phyloP scores from a whole-genome alignment of 495 filamentous ascomycete species.

The Daldinia bambusicola region DNA sequence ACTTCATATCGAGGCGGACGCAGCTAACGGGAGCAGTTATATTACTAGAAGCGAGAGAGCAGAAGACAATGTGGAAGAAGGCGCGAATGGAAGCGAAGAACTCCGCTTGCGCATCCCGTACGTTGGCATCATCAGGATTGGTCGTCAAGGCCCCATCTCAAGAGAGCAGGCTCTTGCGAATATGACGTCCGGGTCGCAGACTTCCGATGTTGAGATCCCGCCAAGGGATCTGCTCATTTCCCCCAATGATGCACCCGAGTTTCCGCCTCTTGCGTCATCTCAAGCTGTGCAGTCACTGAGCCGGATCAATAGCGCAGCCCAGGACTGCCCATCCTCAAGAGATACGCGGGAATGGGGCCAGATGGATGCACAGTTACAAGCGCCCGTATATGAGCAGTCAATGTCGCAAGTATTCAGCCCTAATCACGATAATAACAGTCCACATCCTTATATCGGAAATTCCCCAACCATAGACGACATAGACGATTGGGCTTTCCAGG shows the following conservation, averaged over 20 bases:
- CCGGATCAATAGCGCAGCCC: background rate
- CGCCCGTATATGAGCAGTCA: background rate
- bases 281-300: background rate
- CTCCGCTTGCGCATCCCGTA: constrained; percentile 42
- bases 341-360: background rate
- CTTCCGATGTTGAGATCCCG: background rate
- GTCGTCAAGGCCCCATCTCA: constrained; percentile 12
- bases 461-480: background rate
- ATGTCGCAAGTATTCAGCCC: background rate
- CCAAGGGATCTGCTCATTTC: background rate
- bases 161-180: background rate
- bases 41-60: constrained; percentile 1
- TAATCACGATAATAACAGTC: background rate
- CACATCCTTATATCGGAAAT: background rate
- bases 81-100: constrained; percentile 2
- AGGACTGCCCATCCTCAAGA: background rate
- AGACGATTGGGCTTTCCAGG: background rate
- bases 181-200: background rate
- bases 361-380: background rate
- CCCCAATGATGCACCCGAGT: background rate
- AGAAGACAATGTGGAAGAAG: constrained; percentile 18
- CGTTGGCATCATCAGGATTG: constrained; percentile 39
- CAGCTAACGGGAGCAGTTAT: constrained; percentile 19
- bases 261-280: background rate
- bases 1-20: constrained; percentile 43